Evolutionary conservation across 1,139 yeast genomes (phyloP), one percentile per base, ranked within the genome.

Genomic region (Magnusiomyces paraingens): DNA sequence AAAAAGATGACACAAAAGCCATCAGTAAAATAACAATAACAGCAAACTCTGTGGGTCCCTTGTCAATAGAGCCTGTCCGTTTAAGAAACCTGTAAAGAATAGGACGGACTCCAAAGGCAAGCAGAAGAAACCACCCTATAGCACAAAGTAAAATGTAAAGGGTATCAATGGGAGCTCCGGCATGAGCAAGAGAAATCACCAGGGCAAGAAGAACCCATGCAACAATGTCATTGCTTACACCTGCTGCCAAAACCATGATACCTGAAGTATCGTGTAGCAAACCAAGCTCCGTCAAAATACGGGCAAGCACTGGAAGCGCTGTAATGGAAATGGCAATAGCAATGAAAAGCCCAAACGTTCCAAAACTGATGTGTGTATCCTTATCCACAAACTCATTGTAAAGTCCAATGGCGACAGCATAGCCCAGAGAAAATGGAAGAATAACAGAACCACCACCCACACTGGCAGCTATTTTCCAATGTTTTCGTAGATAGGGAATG

Each of bases 271-370:
- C 90, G 52, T 82, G 81, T 50, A 84, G 77, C 59, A 86, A 72
- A 60, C 86, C 77, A 58, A 86, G 73, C 64, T 85, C 93, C 2
- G 89, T 82, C 58, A 86, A 70, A 44, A 86, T 86, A 65, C 94
- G 80, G 1, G 88, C 91, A 60, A 86, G 72, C 6, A 86, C 95
- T 0, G 95, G 95, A 68, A 86, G 83, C 0, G 94, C 95, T 1
- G 95, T 86, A 59, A 86, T 84, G 59, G 91, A 81, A 73, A 85
- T 76, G 1, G 95, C 91, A 18, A 84, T 89, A 2, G 91, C 90
- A 51, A 85, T 82, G 60, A 85, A 86, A 15, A 84, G 84, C 82
- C 83, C 81, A 61, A 78, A 85, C 0, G 88, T 83, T n/a, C 89
- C 82, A 64, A 84, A 85, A 55, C 80, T 71, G 45, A 82, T 74